Base-by-base conservation (phyloP, 2,329 filamentous ascomycete species). In the Lomentospora prolificans region DNA sequence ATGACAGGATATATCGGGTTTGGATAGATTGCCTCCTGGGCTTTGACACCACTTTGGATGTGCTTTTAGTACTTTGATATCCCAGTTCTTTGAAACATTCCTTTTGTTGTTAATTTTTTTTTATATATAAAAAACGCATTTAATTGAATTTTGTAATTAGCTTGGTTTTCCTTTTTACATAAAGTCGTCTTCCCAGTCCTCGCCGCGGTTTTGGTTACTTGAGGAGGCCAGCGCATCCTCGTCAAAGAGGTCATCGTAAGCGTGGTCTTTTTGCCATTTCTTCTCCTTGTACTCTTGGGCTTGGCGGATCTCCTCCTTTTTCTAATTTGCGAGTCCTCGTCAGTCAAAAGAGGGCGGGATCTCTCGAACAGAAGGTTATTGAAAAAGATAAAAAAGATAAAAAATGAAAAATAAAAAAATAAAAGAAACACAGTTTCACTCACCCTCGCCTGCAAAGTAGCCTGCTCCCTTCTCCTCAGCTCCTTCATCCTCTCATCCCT, bases 191-290 rank as follows among this genome's bases (percentile, higher is more conserved):
- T 89, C 80, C 74, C 89, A 91, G 67, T 89, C 76, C 58, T 84
- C 81, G 60, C 80, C 78, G 12, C 90, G 81, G 65, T 96, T 84
- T 71, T 96, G 89, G 70, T 99, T 99, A 73, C 86, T 96, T 56
- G 84, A 83, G 22, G 70, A 73, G 46, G 83, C 83, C 74, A 95
- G 78, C 63, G 87, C 86, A 57, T 96, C 89, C 55, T 95, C 90
- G 3, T 81, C 83, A 69, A 96, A 90, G 55, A 96, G 71, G 50
- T 96, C 90, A 67, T 97, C 94, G 69, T 99, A 99, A 2, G 91
- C 92, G 72, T 99, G 92, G n/a, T 96, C 90, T 72, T 94, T 94
- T 71, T 95, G 89, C 79, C 85, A 95, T 70, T 95, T 95, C 72
- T 92, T 82, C 70, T 95, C 86, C 70, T 89, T 87, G 61, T 89